Base-by-base conservation (phyloP, 352 stramenopile species). In the Stramenopiles sp. region DNA sequence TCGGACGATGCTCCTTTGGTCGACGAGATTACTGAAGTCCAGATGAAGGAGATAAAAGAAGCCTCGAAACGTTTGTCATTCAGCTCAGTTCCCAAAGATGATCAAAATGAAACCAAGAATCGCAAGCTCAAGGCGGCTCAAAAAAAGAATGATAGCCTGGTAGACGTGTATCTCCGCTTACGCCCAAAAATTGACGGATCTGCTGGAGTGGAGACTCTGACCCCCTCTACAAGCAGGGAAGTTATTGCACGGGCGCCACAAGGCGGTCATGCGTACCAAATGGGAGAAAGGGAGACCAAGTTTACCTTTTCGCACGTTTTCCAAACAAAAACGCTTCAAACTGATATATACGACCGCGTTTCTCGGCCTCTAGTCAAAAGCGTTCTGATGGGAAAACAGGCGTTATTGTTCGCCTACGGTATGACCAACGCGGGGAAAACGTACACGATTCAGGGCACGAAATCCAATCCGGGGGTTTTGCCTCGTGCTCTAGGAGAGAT, bases 401-500 rank as follows among this genome's bases (percentile, higher is more conserved):
- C 85, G 2, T 83, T 99, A 18, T 83, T 99, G 6, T 99, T 99
- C 75, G 92, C 93, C 2, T 97, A 98, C 76, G 95, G 95, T 73
- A 93, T 98, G 73, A 98, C 95, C 1, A 98, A 98, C 79, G 96
- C 95, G 1, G 95, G 95, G 37, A 99, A 99, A 80, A 98, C 94
- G 12, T 94, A 98, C 80, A 99, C 94, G 3, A 95, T 99, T 49
- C 90, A 95, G 68, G 94, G 95, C 32, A 90, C 83, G 32, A 82
- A 84, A 0, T 77, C 82, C 1, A 81, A 86, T 0, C 87, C 87
- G 0, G 90, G 90, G 25, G 82, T 96, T 36, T 79, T 96, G 32
- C 90, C 90, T 4, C 83, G 88, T 37, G 81, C 89, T 3, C 79
- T 95, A 31, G 75, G 84, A 78, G 84, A 81, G 73, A 76, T 92